Evolutionary conservation across 768 basidiomycete species (phyloP).

Genomic region (Leucosporidium scottii): DNA sequence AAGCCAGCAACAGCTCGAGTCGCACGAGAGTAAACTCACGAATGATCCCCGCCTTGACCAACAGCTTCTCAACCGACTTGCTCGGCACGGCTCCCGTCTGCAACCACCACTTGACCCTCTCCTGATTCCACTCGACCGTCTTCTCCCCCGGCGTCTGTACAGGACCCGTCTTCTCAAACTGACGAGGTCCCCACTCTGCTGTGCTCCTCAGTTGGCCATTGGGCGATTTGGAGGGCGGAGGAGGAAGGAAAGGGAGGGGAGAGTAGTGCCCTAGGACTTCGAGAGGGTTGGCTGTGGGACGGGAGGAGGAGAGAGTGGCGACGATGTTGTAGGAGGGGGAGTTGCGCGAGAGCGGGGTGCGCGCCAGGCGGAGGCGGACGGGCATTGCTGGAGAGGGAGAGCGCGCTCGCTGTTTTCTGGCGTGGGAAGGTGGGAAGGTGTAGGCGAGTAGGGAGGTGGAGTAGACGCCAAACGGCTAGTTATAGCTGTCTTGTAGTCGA

Average conservation of each 20-base stretch:
- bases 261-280: conserved; percentile 81
- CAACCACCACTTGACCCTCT: conserved; percentile 85
- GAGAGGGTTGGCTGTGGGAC: conserved; percentile 75
- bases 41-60: conserved; percentile 62
- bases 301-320: conserved; percentile 62
- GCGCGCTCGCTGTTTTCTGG: neutral
- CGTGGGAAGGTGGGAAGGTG: neutral
- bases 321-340: conserved; percentile 76
- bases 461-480: no score
- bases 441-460: no score
- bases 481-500: no score
- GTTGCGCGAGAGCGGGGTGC: conserved; percentile 64
- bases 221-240: neutral
- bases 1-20: neutral
- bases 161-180: conserved; percentile 5
- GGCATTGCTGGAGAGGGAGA: conserved; percentile 44
- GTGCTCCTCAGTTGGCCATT: conserved; percentile 41
- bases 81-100: conserved; percentile 75
- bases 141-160: conserved; percentile 46
- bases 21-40: conserved; percentile 1
- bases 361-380: conserved; percentile 73
- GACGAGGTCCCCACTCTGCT: conserved; percentile 45
- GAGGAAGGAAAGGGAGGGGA: conserved; percentile 48
- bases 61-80: conserved; percentile 63
- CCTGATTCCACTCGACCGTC: conserved; percentile 79